phyloP scores from a whole-genome alignment of 805 yeast genomes.

The Lipomyces oligophaga region DNA sequence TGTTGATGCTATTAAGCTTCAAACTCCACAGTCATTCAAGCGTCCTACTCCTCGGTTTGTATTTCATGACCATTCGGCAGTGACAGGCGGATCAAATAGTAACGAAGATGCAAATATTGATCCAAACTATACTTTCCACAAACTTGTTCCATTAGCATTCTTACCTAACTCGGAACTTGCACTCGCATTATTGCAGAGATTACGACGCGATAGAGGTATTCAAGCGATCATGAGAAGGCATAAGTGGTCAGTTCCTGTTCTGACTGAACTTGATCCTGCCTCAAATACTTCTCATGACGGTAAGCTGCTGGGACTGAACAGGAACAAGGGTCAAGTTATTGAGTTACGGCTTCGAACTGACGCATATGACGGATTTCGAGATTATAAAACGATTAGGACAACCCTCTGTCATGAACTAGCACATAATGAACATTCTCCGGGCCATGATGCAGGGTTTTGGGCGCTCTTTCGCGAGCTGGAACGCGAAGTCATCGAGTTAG shows the following conservation, averaged over 20 bases:
- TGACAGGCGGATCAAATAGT: not conserved
- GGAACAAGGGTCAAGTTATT: conserved; percentile 38
- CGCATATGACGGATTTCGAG: conserved; percentile 39
- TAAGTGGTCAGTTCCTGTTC: conserved; percentile 37
- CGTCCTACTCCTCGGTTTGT: conserved; percentile 1
- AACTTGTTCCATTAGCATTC: conserved; percentile 34
- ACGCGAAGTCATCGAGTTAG: conserved; percentile 33
- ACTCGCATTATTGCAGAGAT: conserved; percentile 32
- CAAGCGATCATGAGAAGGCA: conserved; percentile 38
- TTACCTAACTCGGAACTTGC: conserved; percentile 37
- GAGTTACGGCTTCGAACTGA: conserved; percentile 41
- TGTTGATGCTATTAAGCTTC: conserved; percentile 26
- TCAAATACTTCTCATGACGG: conserved; percentile 35
- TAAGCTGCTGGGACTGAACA: conserved; percentile 37
- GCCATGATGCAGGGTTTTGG: conserved; percentile 40
- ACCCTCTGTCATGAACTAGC: conserved; percentile 42
- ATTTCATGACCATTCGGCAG: not conserved
- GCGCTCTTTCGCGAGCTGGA: conserved; percentile 37
- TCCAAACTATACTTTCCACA: conserved; percentile 35
- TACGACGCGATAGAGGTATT: conserved; percentile 38
- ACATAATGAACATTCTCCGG: conserved; percentile 38
- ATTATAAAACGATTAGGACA: conserved; percentile 36
- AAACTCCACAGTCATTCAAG: not conserved
- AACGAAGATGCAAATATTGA: not conserved
- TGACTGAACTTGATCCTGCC: conserved; percentile 42